These are phyloP conservation scores for Nitzschia palea DNA, from an alignment of 108 stramenopile genomes.

Conservation along the genomic window DNA sequence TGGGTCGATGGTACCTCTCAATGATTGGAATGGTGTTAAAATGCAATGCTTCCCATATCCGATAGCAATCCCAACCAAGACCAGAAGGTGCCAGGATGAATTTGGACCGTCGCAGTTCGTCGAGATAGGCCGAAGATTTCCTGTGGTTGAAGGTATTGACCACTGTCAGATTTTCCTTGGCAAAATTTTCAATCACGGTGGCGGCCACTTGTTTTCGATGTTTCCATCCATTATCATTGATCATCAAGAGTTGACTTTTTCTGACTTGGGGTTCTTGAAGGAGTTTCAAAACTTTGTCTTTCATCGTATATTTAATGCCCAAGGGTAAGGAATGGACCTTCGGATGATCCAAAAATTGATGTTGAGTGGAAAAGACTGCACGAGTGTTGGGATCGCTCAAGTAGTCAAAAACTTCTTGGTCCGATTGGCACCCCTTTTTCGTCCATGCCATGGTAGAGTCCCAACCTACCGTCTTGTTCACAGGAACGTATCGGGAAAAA, in stretches of 20 bases:
- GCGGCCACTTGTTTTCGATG: conserved; percentile 20
- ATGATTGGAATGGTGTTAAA: conserved; percentile 51
- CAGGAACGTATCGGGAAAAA: conserved; percentile 31
- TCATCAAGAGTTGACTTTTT: conserved; percentile 39
- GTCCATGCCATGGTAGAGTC: conserved; percentile 23
- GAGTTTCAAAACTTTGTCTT: background rate
- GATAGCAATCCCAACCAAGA: conserved; percentile 56
- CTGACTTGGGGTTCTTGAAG: background rate
- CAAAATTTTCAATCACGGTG: conserved; percentile 50
- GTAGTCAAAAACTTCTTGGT: conserved; percentile 22
- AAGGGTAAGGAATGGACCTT: conserved; percentile 53
- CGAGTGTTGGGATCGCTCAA: conserved; percentile 41
- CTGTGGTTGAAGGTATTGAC: conserved; percentile 26
- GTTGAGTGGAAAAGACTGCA: conserved; percentile 44
- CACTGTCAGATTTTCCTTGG: conserved; percentile 4
- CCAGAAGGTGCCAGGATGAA: conserved; percentile 56
- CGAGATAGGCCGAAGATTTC: conserved; percentile 9
- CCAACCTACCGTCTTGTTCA: conserved; percentile 39
- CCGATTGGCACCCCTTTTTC: conserved; percentile 15
- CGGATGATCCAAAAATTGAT: conserved; percentile 51
- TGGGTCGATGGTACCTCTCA: conserved; percentile 31
- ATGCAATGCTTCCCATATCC: conserved; percentile 46
- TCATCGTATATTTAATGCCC: conserved; percentile 28
- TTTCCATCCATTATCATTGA: conserved; percentile 24
- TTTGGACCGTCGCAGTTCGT: conserved; percentile 33